Percentiles rank a stretch among this genome's conserved stretches.
These are phyloP conservation scores for Penicillium sp. DNA, from an alignment of 2,329 filamentous ascomycete species.

Conservation along the genomic window DNA sequence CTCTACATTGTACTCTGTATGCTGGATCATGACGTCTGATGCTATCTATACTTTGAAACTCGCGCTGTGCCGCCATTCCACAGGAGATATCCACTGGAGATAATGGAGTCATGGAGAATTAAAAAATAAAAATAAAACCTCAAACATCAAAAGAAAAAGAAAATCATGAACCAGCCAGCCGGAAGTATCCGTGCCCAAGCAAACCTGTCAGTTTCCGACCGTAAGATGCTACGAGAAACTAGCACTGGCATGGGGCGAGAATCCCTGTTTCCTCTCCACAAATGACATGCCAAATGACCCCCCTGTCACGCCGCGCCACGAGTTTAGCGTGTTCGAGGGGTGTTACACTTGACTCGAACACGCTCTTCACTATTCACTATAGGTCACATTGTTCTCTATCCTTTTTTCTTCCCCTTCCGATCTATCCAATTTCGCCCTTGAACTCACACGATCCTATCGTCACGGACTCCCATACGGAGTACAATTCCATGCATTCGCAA, in stretches of 20 bases:
- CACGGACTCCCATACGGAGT: not conserved
- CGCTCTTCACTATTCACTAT: not conserved
- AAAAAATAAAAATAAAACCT: not conserved
- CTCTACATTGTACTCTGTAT: not conserved
- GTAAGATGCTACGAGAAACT: not conserved
- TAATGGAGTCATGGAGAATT: not conserved
- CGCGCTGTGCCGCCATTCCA: not conserved
- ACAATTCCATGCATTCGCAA: conserved; percentile 6
- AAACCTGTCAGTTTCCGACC: conserved; percentile 15
- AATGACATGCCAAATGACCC: conserved; percentile 18
- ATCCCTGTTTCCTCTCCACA: not conserved
- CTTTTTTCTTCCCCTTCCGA: not conserved
- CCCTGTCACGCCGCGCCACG: conserved; percentile 21
- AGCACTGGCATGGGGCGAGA: conserved; percentile 6
- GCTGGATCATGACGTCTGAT: not conserved
- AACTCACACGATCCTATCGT: not conserved
- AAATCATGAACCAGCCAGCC: not conserved
- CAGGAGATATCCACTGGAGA: not conserved
- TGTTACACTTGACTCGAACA: not conserved
- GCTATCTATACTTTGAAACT: conserved; percentile 7
- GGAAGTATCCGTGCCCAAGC: not conserved
- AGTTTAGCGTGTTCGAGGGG: conserved; percentile 19
- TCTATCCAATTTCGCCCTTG: conserved; percentile 13
- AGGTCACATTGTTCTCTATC: conserved; percentile 11
- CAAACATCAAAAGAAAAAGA: not conserved